Evolutionary conservation across 805 yeast genomes (phyloP).

Genomic region (Novakomyces olei): DNA sequence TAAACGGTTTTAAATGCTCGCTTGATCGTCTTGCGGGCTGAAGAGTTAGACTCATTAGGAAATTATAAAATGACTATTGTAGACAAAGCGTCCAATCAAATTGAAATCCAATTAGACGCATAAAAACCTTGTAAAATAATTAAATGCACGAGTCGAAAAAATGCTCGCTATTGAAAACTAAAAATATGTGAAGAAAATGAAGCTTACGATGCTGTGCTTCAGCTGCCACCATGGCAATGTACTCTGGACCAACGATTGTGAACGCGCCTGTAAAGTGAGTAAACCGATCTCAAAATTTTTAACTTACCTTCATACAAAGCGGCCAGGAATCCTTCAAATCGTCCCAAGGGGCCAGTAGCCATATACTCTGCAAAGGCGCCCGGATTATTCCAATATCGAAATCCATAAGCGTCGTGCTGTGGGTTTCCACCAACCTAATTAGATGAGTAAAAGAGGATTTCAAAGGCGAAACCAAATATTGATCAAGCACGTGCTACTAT

Average conservation of each 20-base stretch:
- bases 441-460: too few relatives aligned
- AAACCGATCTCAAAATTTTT: conserved; percentile 24
- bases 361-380: conserved; percentile 42
- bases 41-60: conserved; percentile 55
- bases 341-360: conserved; percentile 35
- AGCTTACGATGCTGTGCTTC: conserved; percentile 50
- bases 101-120: too few relatives aligned
- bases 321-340: conserved; percentile 49
- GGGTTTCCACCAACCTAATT: conserved; percentile 87
- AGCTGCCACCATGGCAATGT: conserved; percentile 56
- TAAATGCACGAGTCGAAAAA: conserved; percentile 33
- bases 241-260: conserved; percentile 36
- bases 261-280: conserved; percentile 28
- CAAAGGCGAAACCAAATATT: too few relatives aligned
- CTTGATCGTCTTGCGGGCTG: conserved; percentile 44
- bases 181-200: too few relatives aligned
- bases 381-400: conserved; percentile 45
- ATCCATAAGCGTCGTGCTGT: conserved; percentile 39
- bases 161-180: too few relatives aligned
- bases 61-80: conserved; percentile 39
- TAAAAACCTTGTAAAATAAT: too few relatives aligned
- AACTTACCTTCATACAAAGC: too few relatives aligned
- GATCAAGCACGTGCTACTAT: too few relatives aligned
- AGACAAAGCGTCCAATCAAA: too few relatives aligned
- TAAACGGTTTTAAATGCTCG: conserved; percentile 60